Conservation (phyloP, 139 green algal genomes). For the Chlorella sorokiniana region DNA sequence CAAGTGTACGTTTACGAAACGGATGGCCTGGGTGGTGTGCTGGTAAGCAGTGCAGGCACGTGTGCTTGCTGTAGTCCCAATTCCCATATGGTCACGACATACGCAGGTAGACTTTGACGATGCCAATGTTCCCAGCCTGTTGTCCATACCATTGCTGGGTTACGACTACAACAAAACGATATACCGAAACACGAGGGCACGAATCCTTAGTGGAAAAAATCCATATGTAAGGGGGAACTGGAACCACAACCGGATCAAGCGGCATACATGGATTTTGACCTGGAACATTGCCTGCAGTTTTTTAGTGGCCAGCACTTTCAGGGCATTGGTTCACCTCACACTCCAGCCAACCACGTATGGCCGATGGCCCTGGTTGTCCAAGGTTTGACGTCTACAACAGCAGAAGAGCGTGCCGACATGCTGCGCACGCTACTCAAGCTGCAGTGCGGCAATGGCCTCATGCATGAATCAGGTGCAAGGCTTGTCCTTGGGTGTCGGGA, state of each 20-base stretch:
- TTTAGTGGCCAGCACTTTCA: constrained; percentile 45
- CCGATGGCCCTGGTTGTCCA: constrained; percentile 49
- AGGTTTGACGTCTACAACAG: constrained; percentile 37
- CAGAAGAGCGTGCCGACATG: constrained; percentile 19
- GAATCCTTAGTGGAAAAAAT: constrained; percentile 41
- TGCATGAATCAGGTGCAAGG: not conserved
- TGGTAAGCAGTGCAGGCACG: not conserved
- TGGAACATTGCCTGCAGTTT: constrained; percentile 21
- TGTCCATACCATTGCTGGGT: constrained; percentile 67
- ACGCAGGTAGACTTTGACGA: constrained; percentile 57
- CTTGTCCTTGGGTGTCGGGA: not conserved
- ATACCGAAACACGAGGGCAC: constrained; percentile 38
- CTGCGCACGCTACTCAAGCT: constrained; percentile 44
- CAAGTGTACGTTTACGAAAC: not conserved
- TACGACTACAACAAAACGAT: constrained; percentile 51
- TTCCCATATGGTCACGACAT: not conserved
- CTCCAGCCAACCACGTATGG: constrained; percentile 51
- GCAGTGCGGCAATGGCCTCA: constrained; percentile 42
- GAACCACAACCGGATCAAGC: no score
- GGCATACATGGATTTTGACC: constrained; percentile 25
- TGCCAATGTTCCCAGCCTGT: constrained; percentile 68
- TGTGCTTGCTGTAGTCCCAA: not conserved
- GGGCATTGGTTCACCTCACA: constrained; percentile 65
- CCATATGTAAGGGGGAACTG: constrained; percentile 55
- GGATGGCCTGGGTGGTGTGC: not conserved